Base-by-base conservation (phyloP, 2,329 filamentous ascomycete species). In the Zelopaecilomyces penicillatus region DNA sequence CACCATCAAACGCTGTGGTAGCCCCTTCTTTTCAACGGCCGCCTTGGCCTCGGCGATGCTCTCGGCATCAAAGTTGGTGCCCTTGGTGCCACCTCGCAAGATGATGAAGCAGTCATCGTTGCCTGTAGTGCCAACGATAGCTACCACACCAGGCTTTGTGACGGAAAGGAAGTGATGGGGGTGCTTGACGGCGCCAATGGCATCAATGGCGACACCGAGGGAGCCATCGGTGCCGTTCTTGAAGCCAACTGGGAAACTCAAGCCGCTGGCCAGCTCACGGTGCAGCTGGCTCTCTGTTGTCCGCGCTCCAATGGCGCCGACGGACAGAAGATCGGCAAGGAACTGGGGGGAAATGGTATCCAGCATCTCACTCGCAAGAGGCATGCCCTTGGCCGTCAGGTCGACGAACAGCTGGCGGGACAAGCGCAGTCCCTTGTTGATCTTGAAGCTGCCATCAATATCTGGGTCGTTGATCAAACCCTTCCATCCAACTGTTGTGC, bases 41-140 rank as follows among this genome's bases (percentile, higher is more conserved):
- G 77, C 80, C 70, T 95, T 95, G 26, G 91, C 86, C 55, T 87
- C 84, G 37, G 78, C 78, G 57, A 97, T 87, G 68, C 85, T 93
- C 63, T 83, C 75, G 4, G 85, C 78, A 63, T 95, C 89, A 70
- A 86, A 97, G 73, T 98, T 98, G 51, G 91, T 93, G 50, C 93
- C 93, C 66, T 84, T 87, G 57, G 85, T 94, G 44, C 93, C 93
- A 46, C 93, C 93, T 50, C 93, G 82, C 47, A 97, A 78, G 58
- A 98, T 95, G 45, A 95, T 88, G 67, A 95, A 98, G 73, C 91
- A 95, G 68, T 98, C 90, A 31, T 95, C 86, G 68, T 98, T 98
- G 49, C 93, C 93, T 29, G 83, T 82, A 1, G 93, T 98, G 53
- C 90, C 88, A 30, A 95, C 90, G 59, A 97, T 96, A 49, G 93